These are phyloP conservation scores for Clarireedia hainanense DNA, from an alignment of 2,329 filamentous ascomycete genomes.

Conservation along the genomic window DNA sequence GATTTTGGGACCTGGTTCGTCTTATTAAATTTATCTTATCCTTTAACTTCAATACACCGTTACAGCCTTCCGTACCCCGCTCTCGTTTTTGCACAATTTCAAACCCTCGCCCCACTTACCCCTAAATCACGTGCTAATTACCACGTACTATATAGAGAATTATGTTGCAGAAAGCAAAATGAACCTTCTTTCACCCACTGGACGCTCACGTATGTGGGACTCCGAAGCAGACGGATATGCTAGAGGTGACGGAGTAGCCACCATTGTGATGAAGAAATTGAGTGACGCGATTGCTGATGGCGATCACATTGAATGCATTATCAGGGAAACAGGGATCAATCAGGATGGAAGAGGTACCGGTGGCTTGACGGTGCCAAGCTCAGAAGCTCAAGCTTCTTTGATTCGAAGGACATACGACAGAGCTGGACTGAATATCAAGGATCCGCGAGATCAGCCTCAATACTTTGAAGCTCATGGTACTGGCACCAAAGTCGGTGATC, in stretches of 20 bases:
- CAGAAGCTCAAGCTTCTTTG: slow-evolving; percentile 32
- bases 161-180: slow-evolving; percentile 5
- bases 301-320: slow-evolving; percentile 36
- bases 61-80: no score
- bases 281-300: slow-evolving; percentile 34
- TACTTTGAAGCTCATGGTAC: slow-evolving; percentile 26
- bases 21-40: no score
- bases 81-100: no score
- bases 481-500: slow-evolving; percentile 20
- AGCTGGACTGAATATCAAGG: slow-evolving; percentile 7
- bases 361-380: slow-evolving; percentile 38
- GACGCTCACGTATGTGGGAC: slow-evolving; percentile 41
- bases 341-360: slow-evolving; percentile 35
- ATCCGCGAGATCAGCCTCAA: slow-evolving; percentile 4
- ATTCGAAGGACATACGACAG: slow-evolving; percentile 10
- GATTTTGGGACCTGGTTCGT: no score
- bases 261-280: slow-evolving; percentile 51
- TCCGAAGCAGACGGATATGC: slow-evolving; percentile 54
- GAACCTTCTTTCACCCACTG: slow-evolving; percentile 9
- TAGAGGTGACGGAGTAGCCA: slow-evolving; percentile 53
- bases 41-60: no score
- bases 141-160: neutral
- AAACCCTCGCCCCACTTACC: no score
- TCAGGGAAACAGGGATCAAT: slow-evolving; percentile 34
- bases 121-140: no score